Conservation (phyloP, 768 basidiomycete species). For the Leccinum pellstonianum region DNA sequence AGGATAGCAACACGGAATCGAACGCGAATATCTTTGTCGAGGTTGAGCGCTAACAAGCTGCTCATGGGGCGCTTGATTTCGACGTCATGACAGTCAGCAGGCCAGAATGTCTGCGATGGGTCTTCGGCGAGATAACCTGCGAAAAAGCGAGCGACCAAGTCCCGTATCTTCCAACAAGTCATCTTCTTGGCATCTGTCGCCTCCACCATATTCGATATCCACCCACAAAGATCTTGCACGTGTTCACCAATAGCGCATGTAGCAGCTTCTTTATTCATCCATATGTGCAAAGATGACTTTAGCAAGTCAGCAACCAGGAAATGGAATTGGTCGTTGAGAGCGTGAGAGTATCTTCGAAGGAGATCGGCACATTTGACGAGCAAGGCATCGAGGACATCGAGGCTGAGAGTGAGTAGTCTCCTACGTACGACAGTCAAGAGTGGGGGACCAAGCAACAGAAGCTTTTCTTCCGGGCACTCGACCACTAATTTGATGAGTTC, state of each 20-base stretch:
- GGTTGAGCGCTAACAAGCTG: conserved; percentile 51
- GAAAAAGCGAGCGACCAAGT: conserved; percentile 62
- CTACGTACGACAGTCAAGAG: conserved; percentile 56
- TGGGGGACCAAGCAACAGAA: conserved; percentile 56
- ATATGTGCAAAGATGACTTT: conserved; percentile 60
- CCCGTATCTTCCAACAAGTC: conserved; percentile 67
- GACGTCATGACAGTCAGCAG: conserved; percentile 25
- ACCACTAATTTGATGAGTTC: conserved; percentile 55
- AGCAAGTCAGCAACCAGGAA: conserved; percentile 60
- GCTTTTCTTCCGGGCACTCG: conserved; percentile 49
- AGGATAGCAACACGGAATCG: conserved; percentile 70
- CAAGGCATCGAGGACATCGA: conserved; percentile 50
- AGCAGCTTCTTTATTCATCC: conserved; percentile 40
- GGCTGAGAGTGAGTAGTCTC: conserved; percentile 52
- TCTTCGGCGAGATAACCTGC: conserved; percentile 62
- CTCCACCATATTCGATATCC: conserved; percentile 48
- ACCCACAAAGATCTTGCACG: conserved; percentile 49
- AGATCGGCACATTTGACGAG: conserved; percentile 54
- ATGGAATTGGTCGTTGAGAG: conserved; percentile 52
- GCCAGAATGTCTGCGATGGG: conserved; percentile 53
- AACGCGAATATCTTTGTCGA: conserved; percentile 81
- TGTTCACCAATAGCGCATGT: conserved; percentile 41
- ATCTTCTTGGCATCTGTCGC: conserved; percentile 36
- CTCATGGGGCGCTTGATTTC: conserved; percentile 39
- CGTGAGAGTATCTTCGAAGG: conserved; percentile 52